phyloP scores from a whole-genome alignment of 495 filamentous ascomycete genomes.

The Lasiosphaeriaceae sp. region DNA sequence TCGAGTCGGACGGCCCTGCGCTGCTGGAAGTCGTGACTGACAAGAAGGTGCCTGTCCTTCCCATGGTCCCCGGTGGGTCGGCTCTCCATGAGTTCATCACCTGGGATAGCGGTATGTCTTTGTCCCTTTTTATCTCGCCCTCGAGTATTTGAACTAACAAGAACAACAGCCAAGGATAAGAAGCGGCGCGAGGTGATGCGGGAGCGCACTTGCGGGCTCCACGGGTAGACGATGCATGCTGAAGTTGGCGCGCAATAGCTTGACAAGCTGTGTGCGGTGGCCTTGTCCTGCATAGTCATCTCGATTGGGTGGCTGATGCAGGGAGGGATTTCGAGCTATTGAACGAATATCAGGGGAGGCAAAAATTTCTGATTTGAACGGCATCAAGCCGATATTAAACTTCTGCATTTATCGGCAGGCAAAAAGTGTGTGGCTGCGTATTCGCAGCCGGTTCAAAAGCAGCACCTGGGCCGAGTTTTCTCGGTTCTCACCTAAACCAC shows the following conservation, averaged over 20 bases:
- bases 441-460: constrained; percentile 2
- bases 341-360: not conserved
- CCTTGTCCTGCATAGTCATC: not conserved
- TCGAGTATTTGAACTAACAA: constrained; percentile 25
- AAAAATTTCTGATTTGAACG: not conserved
- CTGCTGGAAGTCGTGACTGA: constrained; percentile 61
- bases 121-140: constrained; percentile 1
- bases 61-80: constrained; percentile 88
- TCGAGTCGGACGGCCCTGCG: constrained; percentile 75
- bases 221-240: constrained; percentile 29
- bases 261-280: not conserved
- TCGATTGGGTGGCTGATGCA: not conserved
- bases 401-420: constrained; percentile 3
- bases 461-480: not conserved
- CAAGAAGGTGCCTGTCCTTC: constrained; percentile 96
- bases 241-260: constrained; percentile 6
- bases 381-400: not conserved
- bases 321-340: not conserved
- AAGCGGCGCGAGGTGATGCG: constrained; percentile 68
- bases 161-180: constrained; percentile 64
- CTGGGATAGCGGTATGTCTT: constrained; percentile 70
- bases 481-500: not conserved
- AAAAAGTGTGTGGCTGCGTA: constrained; percentile 2
- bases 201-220: constrained; percentile 58
- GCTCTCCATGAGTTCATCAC: constrained; percentile 91